Conservation (phyloP, 192 early-diverging fungal genomes). For the Backusella australiensis region DNA sequence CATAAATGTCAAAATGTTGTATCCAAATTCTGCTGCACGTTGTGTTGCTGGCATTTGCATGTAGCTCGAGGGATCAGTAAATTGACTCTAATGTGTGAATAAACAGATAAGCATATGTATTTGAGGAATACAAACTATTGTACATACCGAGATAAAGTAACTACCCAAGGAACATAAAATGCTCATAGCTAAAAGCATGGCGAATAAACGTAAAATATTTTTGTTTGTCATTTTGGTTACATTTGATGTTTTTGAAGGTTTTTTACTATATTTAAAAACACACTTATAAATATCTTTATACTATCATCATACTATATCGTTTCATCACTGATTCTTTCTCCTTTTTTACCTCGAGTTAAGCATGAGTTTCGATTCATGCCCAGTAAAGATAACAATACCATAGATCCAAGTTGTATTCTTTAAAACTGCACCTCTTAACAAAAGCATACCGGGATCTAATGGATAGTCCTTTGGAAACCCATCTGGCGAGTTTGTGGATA, state of each 20-base stretch:
- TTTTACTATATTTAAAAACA: conserved; percentile 28
- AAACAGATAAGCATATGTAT: background rate
- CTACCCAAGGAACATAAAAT: conserved; percentile 87
- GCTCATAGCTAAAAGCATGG: conserved; percentile 82
- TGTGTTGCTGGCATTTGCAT: conserved; percentile 26
- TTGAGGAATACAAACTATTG: background rate
- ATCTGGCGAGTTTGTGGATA: conserved; percentile 24
- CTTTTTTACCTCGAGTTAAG: conserved; percentile 57
- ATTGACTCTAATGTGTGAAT: background rate
- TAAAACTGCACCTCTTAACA: conserved; percentile 85
- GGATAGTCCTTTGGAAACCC: conserved; percentile 66
- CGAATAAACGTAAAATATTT: conserved; percentile 93
- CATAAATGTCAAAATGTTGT: conserved; percentile 92
- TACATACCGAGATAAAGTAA: conserved; percentile 51
- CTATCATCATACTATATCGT: background rate
- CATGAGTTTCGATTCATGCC: conserved; percentile 97
- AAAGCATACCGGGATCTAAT: conserved; percentile 85
- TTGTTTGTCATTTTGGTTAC: conserved; percentile 37
- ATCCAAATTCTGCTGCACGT: conserved; percentile 61
- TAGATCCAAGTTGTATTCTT: conserved; percentile 96
- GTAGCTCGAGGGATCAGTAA: conserved; percentile 43
- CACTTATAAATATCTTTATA: background rate
- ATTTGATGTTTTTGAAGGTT: conserved; percentile 40
- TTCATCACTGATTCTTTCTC: background rate
- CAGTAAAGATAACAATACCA: conserved; percentile 86